Evolutionary conservation across 805 yeast species (phyloP).

Genomic region (Myxozyma mucilagina): DNA sequence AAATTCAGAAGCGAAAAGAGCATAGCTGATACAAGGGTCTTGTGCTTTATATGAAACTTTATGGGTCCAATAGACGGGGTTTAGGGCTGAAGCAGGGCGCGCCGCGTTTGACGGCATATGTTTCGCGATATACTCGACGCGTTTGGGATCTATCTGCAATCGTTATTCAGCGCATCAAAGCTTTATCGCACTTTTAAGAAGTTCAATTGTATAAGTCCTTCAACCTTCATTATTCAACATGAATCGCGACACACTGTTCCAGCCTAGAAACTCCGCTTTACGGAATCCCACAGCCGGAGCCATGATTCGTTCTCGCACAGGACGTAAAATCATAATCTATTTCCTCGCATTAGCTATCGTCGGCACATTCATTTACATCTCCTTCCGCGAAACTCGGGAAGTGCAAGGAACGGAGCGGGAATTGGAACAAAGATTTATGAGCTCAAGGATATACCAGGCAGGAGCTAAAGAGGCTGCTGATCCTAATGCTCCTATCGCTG

Average conservation of each 20-base stretch:
- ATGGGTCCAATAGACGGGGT: no score
- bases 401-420: neutral
- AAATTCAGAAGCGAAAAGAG: no score
- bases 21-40: no score
- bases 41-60: no score
- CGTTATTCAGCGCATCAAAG: no score
- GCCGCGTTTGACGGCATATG: no score
- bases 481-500: neutral
- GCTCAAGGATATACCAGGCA: conserved; percentile 2
- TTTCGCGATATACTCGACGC: no score
- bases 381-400: conserved; percentile 1
- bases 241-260: neutral
- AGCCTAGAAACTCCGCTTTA: neutral
- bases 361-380: neutral
- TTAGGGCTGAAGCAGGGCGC: no score
- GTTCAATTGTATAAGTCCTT: no score
- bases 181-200: no score
- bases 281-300: conserved; percentile 5
- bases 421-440: neutral
- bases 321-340: conserved; percentile 6
- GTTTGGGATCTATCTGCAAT: no score
- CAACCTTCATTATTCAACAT: no score
- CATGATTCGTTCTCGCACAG: conserved; percentile 13
- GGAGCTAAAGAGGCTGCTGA: neutral
- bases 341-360: conserved; percentile 10